phyloP scores from a whole-genome alignment of 257 asterid genomes.

The Mentha longifolia region DNA sequence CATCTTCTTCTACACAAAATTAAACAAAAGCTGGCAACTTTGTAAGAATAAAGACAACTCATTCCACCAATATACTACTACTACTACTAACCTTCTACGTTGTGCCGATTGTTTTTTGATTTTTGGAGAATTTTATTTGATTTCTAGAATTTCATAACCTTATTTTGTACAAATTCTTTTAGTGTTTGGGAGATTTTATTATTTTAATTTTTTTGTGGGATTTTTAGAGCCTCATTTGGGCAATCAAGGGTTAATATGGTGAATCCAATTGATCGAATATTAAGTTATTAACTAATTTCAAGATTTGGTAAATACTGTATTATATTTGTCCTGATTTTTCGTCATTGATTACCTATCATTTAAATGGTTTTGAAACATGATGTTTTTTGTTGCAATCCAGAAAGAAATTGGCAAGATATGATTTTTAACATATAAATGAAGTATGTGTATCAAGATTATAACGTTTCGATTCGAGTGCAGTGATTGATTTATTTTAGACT shows the following conservation, averaged over 20 bases:
- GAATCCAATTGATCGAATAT: not conserved
- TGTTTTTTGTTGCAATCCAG: not conserved
- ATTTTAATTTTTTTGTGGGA: not conserved
- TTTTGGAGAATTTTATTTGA: not conserved
- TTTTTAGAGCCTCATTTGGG: not conserved
- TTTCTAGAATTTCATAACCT: not conserved
- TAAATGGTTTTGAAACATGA: not conserved
- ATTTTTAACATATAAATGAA: not conserved
- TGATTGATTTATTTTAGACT: not conserved
- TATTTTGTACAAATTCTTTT: not conserved
- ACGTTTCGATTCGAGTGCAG: not conserved
- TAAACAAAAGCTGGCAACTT: too few relatives aligned
- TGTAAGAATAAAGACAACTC: conserved; percentile 4
- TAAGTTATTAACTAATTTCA: too few relatives aligned
- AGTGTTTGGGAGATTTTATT: not conserved
- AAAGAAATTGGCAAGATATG: not conserved
- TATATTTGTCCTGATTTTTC: not conserved
- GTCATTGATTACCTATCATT: not conserved
- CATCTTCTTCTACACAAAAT: too few relatives aligned
- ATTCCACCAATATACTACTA: not conserved
- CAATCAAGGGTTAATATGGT: not conserved
- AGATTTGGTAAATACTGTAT: too few relatives aligned
- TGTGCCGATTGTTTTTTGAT: not conserved
- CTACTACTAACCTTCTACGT: not conserved
- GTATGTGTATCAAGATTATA: conserved; percentile 4